These are phyloP conservation scores for Trametes villosa DNA, from an alignment of 768 basidiomycete species.

Conservation along the genomic window DNA sequence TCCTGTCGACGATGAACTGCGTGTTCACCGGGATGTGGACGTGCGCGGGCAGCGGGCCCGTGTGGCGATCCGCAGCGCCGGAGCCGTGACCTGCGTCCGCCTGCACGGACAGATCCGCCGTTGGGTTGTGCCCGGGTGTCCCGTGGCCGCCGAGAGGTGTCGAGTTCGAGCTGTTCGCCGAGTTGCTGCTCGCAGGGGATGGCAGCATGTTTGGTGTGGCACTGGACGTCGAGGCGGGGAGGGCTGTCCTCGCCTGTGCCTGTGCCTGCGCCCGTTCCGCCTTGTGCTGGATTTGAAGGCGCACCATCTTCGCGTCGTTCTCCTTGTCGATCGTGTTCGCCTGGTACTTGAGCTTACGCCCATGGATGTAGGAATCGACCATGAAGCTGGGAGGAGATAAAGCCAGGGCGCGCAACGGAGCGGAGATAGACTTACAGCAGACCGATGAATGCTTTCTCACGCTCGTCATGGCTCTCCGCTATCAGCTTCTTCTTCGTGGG, in stretches of 20 bases:
- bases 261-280: constrained; percentile 20
- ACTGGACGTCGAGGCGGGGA: constrained; percentile 6
- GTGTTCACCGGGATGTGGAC: constrained; percentile 28
- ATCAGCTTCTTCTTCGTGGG: constrained; percentile 78
- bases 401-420: constrained; percentile 7
- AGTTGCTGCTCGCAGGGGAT: constrained; percentile 69
- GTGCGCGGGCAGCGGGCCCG: constrained; percentile 14
- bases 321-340: constrained; percentile 34
- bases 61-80: constrained; percentile 30
- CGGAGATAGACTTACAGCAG: constrained; percentile 66
- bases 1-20: constrained; percentile 12
- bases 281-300: constrained; percentile 12
- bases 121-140: constrained; percentile 42
- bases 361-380: constrained; percentile 77
- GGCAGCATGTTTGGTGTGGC: constrained; percentile 71
- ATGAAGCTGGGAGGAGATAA: constrained; percentile 56
- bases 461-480: constrained; percentile 48
- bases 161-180: constrained; percentile 74
- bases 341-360: constrained; percentile 51
- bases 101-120: constrained; percentile 12
- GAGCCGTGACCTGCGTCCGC: constrained; percentile 20
- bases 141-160: constrained; percentile 69
- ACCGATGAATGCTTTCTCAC: constrained; percentile 67
- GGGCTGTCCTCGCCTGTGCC: constrained; percentile 3
- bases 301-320: constrained; percentile 19